Conservation (phyloP, 139 green algal species). For the Chlamydomonas sp. region DNA sequence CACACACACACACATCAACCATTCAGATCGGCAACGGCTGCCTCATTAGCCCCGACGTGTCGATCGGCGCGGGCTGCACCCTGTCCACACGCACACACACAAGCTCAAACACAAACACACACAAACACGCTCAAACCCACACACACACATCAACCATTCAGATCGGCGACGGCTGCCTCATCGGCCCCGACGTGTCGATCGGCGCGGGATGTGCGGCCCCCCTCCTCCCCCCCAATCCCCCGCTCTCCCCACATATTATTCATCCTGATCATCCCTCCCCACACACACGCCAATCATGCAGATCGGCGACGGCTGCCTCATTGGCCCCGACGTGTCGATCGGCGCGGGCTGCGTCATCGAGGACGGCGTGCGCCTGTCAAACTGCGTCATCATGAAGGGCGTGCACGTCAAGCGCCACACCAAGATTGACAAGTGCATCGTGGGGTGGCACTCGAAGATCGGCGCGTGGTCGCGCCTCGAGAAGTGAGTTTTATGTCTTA, state of each 20-base stretch:
- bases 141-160: slow-evolving; percentile 8
- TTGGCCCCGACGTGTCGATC: slow-evolving; percentile 78
- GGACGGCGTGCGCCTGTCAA: slow-evolving; percentile 81
- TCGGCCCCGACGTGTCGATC: slow-evolving; percentile 78
- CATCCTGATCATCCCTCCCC: no score
- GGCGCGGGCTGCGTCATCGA: slow-evolving; percentile 79
- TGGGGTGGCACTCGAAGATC: slow-evolving; percentile 81
- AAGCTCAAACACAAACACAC: neutral
- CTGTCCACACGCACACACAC: neutral
- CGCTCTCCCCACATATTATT: no score
- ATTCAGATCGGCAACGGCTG: no score
- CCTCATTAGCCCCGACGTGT: slow-evolving; percentile 68
- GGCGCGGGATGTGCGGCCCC: slow-evolving; percentile 70
- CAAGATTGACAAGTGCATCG: slow-evolving; percentile 77
- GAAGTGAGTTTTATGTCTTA: no score
- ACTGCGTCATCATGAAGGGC: slow-evolving; percentile 80
- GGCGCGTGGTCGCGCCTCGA: slow-evolving; percentile 86
- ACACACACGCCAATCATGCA: slow-evolving; percentile 30
- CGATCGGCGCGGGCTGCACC: no score
- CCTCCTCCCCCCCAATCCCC: no score
- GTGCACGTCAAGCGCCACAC: slow-evolving; percentile 54
- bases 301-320: slow-evolving; percentile 75
- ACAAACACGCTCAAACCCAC: neutral
- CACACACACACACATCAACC: slow-evolving; percentile 55
- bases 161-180: slow-evolving; percentile 75